Conservation (phyloP, 2,329 filamentous ascomycete species). For the Plectosphaerella cucumerina region DNA sequence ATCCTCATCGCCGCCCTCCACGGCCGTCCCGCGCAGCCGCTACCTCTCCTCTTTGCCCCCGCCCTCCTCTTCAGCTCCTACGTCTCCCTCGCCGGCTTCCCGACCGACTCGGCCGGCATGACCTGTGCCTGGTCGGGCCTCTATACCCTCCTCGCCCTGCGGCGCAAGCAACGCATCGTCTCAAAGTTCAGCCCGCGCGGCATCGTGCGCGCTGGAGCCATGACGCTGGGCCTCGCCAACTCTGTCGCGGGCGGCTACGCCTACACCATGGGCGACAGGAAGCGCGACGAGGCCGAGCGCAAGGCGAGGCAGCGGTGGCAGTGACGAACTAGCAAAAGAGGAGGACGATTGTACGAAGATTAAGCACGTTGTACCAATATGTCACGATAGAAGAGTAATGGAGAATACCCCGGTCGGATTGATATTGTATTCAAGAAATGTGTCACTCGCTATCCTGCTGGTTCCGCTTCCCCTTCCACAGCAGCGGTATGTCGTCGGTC, state of each 20-base stretch:
- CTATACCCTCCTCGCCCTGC: conserved; percentile 51
- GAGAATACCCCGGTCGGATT: too few relatives aligned
- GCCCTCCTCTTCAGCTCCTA: conserved; percentile 54
- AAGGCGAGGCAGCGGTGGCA: conserved; percentile 46
- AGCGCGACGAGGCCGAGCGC: conserved; percentile 44
- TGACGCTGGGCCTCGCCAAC: conserved; percentile 46
- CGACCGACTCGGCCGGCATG: conserved; percentile 52
- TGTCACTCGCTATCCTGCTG: background rate
- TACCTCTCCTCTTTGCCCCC: conserved; percentile 47
- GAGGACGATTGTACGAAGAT: too few relatives aligned
- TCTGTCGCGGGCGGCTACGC: conserved; percentile 45
- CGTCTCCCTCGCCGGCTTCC: conserved; percentile 56
- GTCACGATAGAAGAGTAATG: too few relatives aligned
- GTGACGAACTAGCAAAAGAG: background rate
- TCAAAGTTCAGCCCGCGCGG: conserved; percentile 44
- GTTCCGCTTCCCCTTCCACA: conserved; percentile 1
- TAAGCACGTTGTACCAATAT: too few relatives aligned
- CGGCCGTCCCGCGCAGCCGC: conserved; percentile 45
- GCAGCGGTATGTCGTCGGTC: conserved; percentile 34
- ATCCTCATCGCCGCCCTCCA: conserved; percentile 54
- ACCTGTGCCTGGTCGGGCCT: conserved; percentile 53
- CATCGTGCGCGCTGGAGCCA: conserved; percentile 43
- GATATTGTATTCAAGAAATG: too few relatives aligned
- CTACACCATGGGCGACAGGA: conserved; percentile 47
- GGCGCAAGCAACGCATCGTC: conserved; percentile 36